phyloP scores from a whole-genome alignment of 2,329 filamentous ascomycete genomes.

The Claviceps maximensis region DNA sequence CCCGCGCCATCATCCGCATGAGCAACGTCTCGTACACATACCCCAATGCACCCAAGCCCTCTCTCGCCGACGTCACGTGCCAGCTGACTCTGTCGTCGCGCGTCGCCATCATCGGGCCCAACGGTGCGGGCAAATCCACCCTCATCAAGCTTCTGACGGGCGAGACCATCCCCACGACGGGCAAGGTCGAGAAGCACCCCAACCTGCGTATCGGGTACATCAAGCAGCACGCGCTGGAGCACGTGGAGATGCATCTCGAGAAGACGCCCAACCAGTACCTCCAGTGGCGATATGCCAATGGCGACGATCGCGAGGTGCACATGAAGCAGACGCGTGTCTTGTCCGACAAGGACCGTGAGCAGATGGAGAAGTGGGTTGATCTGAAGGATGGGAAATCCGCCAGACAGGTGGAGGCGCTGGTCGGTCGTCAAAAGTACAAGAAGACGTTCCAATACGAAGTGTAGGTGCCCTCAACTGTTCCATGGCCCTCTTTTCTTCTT shows the following conservation, averaged over 20 bases:
- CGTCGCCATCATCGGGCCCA: slow-evolving; percentile 91
- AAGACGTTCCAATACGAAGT: slow-evolving; percentile 98
- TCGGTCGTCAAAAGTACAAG: slow-evolving; percentile 97
- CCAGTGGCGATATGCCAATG: slow-evolving; percentile 95
- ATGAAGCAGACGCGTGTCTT: slow-evolving; percentile 94
- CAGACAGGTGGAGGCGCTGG: slow-evolving; percentile 71
- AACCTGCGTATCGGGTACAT: slow-evolving; percentile 99
- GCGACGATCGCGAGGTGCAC: slow-evolving; percentile 90
- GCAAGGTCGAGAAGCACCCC: slow-evolving; percentile 94
- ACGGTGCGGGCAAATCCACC: slow-evolving; percentile 96
- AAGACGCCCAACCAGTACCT: slow-evolving; percentile 99
- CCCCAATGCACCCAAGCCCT: slow-evolving; percentile 76
- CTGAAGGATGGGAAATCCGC: slow-evolving; percentile 68
- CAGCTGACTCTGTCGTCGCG: slow-evolving; percentile 80
- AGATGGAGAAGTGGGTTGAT: slow-evolving; percentile 86
- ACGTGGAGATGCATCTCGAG: slow-evolving; percentile 98
- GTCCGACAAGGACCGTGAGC: slow-evolving; percentile 69
- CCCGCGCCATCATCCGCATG: slow-evolving; percentile 91
- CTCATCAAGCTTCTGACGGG: slow-evolving; percentile 95
- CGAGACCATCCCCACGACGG: slow-evolving; percentile 69
- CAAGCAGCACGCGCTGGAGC: slow-evolving; percentile 96
- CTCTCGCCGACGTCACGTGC: slow-evolving; percentile 76
- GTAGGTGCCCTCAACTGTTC: slow-evolving; percentile 30
- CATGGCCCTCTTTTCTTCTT: neutral
- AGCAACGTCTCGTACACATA: slow-evolving; percentile 85